Evolutionary conservation across 176 grass and related monocot species (phyloP).

Genomic region (Oryza glaberrima): DNA sequence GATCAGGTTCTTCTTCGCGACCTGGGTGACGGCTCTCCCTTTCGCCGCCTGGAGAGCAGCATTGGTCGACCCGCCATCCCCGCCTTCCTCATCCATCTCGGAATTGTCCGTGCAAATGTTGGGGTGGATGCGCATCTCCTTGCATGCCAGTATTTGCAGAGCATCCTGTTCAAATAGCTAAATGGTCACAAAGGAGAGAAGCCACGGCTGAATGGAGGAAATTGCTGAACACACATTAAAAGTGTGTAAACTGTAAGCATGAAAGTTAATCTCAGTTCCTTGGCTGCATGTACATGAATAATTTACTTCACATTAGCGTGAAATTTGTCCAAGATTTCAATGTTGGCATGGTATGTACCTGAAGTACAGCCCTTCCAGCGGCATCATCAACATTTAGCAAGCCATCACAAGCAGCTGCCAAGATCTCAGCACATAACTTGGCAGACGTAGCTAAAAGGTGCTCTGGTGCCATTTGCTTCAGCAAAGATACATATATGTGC

Average conservation of each 20-base stretch:
- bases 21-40: conserved; percentile 86
- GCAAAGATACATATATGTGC: conserved; percentile 90
- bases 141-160: conserved; percentile 89
- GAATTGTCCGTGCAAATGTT: conserved; percentile 55
- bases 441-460: conserved; percentile 97
- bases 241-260: neutral
- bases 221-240: neutral
- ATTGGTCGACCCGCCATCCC: conserved; percentile 36
- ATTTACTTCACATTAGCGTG: neutral
- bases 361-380: conserved; percentile 80
- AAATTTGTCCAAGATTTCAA: neutral
- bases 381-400: conserved; percentile 81
- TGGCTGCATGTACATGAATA: neutral
- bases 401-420: conserved; percentile 91
- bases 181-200: neutral
- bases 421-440: conserved; percentile 93
- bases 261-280: neutral
- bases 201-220: neutral
- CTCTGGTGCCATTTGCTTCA: conserved; percentile 99
- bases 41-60: conserved; percentile 51
- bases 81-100: conserved; percentile 77
- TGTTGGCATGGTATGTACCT: conserved; percentile 47
- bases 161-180: conserved; percentile 59
- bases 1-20: conserved; percentile 95
- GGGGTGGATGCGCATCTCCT: conserved; percentile 97